Evolutionary conservation across 768 basidiomycete species (phyloP), one percentile per base, ranked within the genome.

Genomic region (Podaxis mareebaensis): DNA sequence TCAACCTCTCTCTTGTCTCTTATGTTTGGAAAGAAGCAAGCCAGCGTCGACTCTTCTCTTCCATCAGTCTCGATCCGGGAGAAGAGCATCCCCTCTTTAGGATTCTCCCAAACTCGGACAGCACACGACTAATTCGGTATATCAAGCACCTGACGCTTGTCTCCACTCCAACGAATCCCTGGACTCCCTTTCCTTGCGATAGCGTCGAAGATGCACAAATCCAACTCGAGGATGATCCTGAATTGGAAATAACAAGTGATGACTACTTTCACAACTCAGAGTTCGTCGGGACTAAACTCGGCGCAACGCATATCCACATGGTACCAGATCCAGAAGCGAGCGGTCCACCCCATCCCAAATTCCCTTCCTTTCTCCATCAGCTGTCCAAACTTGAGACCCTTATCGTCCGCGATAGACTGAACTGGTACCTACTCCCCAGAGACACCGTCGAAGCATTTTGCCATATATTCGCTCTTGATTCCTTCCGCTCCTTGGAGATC

Each of bases 101-200:
- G 20, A 13, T 36, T 5, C 28, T 13, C 15, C 48, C 49, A 26
- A 39, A 60, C 17, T 52, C 36, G 11, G 46, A 51, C 22, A 26
- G 10, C 36, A n/a, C 39, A 10, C 42, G 39, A 33, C 26, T 44
- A 8, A 4, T 61, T 17, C 38, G 40, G 11, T 54, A 30, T 28
- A 61, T 61, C 39, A 61, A 44, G 20, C 52, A 61, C 28, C 53
- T 61, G 53, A 54, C 52, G 10, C 39, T 61, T 4, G 42, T 54
- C 40, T 15, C 33, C n/a, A 30, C 57, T 4, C 13, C 48, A 22
- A 36, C 33, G 7, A 38, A 33, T 20, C 36, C 49, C 13, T 60
- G 58, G 42, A 55, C 20, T 15, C 60, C 38, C 7, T 48, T 44
- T 36, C 40, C 53, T 40, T 44, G 38, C 20, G 60, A 48, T 28